Evolutionary conservation across 2,329 filamentous ascomycete genomes (phyloP), one percentile per base, ranked within the genome.

Genomic region (Exophiala lecanii-corni): DNA sequence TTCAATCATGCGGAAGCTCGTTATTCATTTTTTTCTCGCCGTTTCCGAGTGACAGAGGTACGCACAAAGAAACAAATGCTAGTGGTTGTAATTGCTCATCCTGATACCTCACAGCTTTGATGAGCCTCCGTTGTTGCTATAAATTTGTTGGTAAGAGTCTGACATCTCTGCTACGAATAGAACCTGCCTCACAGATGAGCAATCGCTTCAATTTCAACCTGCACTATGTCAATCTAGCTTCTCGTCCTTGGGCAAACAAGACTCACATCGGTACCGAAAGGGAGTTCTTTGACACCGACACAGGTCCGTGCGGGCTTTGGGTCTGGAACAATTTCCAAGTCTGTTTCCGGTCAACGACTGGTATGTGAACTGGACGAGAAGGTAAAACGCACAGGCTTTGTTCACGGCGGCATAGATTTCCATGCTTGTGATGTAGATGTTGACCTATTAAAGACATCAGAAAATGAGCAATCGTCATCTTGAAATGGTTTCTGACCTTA

Each of bases 321-420:
- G 23, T 53, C 47, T 20, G 49, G 51, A 25, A 56, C 48, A 36
- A 49, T 48, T 13, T 53, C 46, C 16, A 51, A 39, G 39, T 43
- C 49, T 51, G 32, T 31, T 43, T 35, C 21, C 3, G 36, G 36
- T 42, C 16, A 44, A 45, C 33, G 15, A 37, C 10, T 46, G 45
- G 43, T 43, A 48, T 51, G 49, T 42, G 33, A 33, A 40, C 3
- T 21, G 19, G 23, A 21, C 28, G 28, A 21, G 25, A 33, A 19
- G 32, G 12, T 18, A 39, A 23, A 17, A 45, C 49, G 49, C 49
- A 51, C 92, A 94, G 60, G 86, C 84, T 54, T 75, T 75, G 69
- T 95, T 94, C 85, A 94, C 88, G 63, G 81, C 80, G 63, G 68
- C 72, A 57, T 84, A 85, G 59, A 84, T 70, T 35, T 74, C 68